Evolutionary conservation across 2,329 filamentous ascomycete genomes (phyloP).

Genomic region (Paraphoma sp.): DNA sequence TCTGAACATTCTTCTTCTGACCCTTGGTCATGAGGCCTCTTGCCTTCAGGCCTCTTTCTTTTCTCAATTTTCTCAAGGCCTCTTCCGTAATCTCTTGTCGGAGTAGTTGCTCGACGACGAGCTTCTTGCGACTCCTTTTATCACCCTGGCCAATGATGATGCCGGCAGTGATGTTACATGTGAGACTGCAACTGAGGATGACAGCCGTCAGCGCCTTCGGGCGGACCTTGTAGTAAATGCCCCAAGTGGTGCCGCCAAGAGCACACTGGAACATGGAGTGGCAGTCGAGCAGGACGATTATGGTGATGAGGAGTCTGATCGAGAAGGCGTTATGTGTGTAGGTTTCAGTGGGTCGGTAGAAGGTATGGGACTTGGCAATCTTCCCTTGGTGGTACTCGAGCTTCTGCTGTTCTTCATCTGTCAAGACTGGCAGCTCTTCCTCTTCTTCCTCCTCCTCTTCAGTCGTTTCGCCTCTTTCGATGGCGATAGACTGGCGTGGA

Average conservation of each 20-base stretch:
- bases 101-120: slow-evolving; percentile 77
- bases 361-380: slow-evolving; percentile 81
- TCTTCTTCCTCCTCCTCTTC: slow-evolving; percentile 7
- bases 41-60: slow-evolving; percentile 47
- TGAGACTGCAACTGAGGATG: slow-evolving; percentile 79
- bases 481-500: slow-evolving; percentile 53
- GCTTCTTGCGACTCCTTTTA: slow-evolving; percentile 79
- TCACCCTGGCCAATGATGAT: slow-evolving; percentile 79
- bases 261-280: slow-evolving; percentile 83
- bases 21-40: slow-evolving; percentile 34
- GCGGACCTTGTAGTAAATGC: slow-evolving; percentile 73
- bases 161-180: slow-evolving; percentile 78
- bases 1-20: slow-evolving; percentile 28
- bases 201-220: slow-evolving; percentile 79
- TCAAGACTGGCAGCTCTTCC: slow-evolving; percentile 63
- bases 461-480: slow-evolving; percentile 49
- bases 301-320: slow-evolving; percentile 72
- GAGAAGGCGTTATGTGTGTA: slow-evolving; percentile 84
- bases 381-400: slow-evolving; percentile 80
- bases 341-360: slow-evolving; percentile 89
- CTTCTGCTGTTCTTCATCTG: slow-evolving; percentile 67
- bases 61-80: slow-evolving; percentile 63
- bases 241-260: slow-evolving; percentile 79
- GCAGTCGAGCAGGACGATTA: slow-evolving; percentile 77
- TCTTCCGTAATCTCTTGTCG: slow-evolving; percentile 76